Percentiles rank a stretch among this genome's conserved stretches.
These are phyloP conservation scores for Sicyos edulis DNA, from an alignment of 306 rosid genomes.

Conservation along the genomic window DNA sequence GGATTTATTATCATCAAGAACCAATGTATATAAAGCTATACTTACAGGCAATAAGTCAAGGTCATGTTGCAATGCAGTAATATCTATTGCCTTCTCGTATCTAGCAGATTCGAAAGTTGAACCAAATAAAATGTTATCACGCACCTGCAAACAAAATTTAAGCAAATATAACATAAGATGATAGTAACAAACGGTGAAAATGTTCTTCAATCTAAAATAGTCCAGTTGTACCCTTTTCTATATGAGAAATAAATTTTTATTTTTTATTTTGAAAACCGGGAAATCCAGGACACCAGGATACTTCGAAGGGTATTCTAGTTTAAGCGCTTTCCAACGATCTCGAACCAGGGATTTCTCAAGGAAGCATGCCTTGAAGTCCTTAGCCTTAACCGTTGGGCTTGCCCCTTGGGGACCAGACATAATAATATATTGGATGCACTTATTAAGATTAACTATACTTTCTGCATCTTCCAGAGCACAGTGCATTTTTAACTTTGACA, in stretches of 20 bases:
- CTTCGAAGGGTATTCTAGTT: too few relatives aligned
- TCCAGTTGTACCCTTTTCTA: background rate
- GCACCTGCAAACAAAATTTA: slow-evolving; percentile 32
- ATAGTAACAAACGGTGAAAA: background rate
- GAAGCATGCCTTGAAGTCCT: too few relatives aligned
- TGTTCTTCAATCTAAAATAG: background rate
- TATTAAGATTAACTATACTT: too few relatives aligned
- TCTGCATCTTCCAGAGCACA: background rate
- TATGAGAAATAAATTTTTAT: background rate
- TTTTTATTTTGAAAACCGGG: too few relatives aligned
- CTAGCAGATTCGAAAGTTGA: slow-evolving; percentile 32
- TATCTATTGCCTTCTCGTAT: slow-evolving; percentile 40
- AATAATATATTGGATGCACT: too few relatives aligned
- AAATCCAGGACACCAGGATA: too few relatives aligned
- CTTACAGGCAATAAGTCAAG: slow-evolving; percentile 42
- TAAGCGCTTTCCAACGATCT: too few relatives aligned
- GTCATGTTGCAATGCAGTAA: slow-evolving; percentile 42
- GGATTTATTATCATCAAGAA: background rate
- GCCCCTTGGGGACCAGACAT: too few relatives aligned
- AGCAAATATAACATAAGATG: background rate
- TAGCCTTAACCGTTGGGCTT: too few relatives aligned
- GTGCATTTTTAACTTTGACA: background rate
- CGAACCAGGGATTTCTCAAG: too few relatives aligned
- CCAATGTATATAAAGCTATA: slow-evolving; percentile 16
- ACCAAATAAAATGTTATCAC: slow-evolving; percentile 49